These are phyloP conservation scores for Dysphania ambrosioides DNA, from an alignment of 148 eudicot species.

Conservation along the genomic window DNA sequence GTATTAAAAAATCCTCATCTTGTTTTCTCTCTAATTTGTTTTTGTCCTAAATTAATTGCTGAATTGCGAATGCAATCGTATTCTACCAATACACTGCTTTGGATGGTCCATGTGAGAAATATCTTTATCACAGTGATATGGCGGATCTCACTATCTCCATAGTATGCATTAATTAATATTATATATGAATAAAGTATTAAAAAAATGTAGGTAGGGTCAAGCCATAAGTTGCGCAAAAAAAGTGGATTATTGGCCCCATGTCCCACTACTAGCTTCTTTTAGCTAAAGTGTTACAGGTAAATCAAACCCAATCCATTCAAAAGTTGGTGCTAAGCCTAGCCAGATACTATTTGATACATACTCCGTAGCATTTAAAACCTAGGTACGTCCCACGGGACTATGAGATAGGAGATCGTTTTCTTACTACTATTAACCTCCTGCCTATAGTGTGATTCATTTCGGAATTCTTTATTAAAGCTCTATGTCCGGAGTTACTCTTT, in stretches of 20 bases:
- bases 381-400: background rate
- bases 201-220: slow-evolving; percentile 9
- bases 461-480: too few relatives aligned
- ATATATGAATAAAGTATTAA: too few relatives aligned
- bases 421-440: too few relatives aligned
- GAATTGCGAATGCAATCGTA: slow-evolving; percentile 1
- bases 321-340: slow-evolving; percentile 23
- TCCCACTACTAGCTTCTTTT: slow-evolving; percentile 24
- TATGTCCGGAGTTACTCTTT: too few relatives aligned
- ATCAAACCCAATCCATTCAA: too few relatives aligned
- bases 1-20: background rate
- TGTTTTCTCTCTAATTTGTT: slow-evolving; percentile 2
- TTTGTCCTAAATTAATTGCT: slow-evolving; percentile 4
- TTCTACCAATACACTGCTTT: slow-evolving; percentile 11
- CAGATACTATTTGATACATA: slow-evolving; percentile 14
- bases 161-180: background rate
- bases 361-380: too few relatives aligned
- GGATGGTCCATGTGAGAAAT: slow-evolving; percentile 22
- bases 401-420: background rate
- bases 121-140: slow-evolving; percentile 14
- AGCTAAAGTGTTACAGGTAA: slow-evolving; percentile 29
- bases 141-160: slow-evolving; percentile 2
- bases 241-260: slow-evolving; percentile 38
- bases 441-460: too few relatives aligned
- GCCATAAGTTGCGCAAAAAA: slow-evolving; percentile 28